Percentiles rank a stretch among this genome's conserved stretches.
Evolutionary conservation across 805 yeast genomes (phyloP).

Genomic region (Sugiyamaella valdiviana): DNA sequence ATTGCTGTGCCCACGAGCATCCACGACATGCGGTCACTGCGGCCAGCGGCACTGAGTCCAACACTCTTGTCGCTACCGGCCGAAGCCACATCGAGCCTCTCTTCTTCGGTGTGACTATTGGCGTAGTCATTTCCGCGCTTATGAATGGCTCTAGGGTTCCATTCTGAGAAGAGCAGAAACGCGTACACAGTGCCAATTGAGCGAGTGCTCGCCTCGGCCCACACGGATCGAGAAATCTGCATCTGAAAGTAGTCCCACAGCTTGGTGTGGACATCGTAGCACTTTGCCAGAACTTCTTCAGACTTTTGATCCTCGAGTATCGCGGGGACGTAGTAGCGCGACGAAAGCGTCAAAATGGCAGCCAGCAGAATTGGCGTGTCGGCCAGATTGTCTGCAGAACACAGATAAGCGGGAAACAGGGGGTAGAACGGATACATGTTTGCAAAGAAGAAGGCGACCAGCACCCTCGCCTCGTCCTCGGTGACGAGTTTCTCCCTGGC

Average conservation of each 20-base stretch:
- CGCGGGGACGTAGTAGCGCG: slow-evolving; percentile 61
- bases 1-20: slow-evolving; percentile 86
- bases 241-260: slow-evolving; percentile 81
- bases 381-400: slow-evolving; percentile 56
- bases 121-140: slow-evolving; percentile 81
- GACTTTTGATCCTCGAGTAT: slow-evolving; percentile 6
- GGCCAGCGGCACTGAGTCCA: slow-evolving; percentile 76
- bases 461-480: slow-evolving; percentile 35
- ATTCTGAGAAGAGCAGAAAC: slow-evolving; percentile 78
- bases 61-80: slow-evolving; percentile 12
- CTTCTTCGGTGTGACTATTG: slow-evolving; percentile 17
- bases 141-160: slow-evolving; percentile 95
- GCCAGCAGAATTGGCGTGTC: slow-evolving; percentile 77
- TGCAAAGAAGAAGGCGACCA: slow-evolving; percentile 48
- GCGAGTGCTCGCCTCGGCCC: slow-evolving; percentile 90
- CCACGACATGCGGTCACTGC: slow-evolving; percentile 90
- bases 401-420: slow-evolving; percentile 69
- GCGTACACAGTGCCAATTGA: slow-evolving; percentile 84
- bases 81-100: slow-evolving; percentile 8
- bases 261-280: slow-evolving; percentile 51
- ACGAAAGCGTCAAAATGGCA: slow-evolving; percentile 71
- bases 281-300: slow-evolving; percentile 3
- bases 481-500: slow-evolving; percentile 51
- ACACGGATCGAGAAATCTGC: slow-evolving; percentile 75
- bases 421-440: slow-evolving; percentile 91